Evolutionary conservation across 371 early-diverging fungal species (phyloP), one percentile per base, ranked within the genome.

Genomic region (Zychaea mexicana): DNA sequence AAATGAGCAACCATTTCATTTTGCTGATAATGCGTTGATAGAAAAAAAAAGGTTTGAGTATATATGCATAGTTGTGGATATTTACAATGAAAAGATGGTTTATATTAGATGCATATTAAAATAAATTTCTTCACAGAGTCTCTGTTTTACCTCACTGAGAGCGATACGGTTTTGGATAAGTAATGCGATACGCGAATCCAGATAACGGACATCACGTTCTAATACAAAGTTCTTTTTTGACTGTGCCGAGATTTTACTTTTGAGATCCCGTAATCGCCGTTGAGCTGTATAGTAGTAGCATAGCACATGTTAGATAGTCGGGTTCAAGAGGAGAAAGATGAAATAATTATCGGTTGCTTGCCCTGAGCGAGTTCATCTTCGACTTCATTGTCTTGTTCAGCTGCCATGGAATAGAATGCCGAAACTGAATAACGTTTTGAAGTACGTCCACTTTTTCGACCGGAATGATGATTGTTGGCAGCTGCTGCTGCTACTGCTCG

Each of bases 91-190:
- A n/a, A n/a, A n/a, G n/a, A n/a, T n/a, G n/a, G n/a, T n/a, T n/a
- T n/a, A n/a, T n/a, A n/a, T n/a, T n/a, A n/a, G n/a, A n/a, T n/a
- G n/a, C n/a, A n/a, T n/a, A n/a, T n/a, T n/a, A n/a, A n/a, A n/a
- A n/a, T n/a, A n/a, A n/a, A n/a, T n/a, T n/a, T n/a, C n/a, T n/a
- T n/a, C n/a, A n/a, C n/a, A n/a, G n/a, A n/a, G n/a, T n/a, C n/a
- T n/a, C n/a, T n/a, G n/a, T 72, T 76, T 72, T 76, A 86, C 90
- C 78, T 94, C 95, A 49, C 90, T 92, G 39, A 94, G 67, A 3
- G 95, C 95, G 90, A 96, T 96, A 57, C 96, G 81, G 72, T 96
- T 96, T 71, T 95, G 94, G 73, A 97, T 96, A 57, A 97, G 75
- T 22, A 96, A 79, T 1, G 97, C 97, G 62, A 97, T 97, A 58